These are phyloP conservation scores for Antarctomyces pellizariae DNA, from an alignment of 495 filamentous ascomycete species.

Conservation along the genomic window DNA sequence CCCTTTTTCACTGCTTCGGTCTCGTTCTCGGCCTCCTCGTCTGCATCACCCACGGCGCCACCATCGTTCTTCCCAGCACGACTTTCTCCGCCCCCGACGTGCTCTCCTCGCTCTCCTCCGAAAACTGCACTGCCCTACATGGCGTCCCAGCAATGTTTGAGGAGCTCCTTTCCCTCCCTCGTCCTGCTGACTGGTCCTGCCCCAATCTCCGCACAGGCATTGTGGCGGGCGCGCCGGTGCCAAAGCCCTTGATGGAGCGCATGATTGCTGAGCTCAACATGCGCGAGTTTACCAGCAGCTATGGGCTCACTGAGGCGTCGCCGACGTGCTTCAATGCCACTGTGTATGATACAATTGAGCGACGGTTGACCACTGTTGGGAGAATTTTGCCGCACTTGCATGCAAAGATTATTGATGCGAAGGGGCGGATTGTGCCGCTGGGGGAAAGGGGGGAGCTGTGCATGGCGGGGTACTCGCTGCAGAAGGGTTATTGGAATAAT, in stretches of 20 bases:
- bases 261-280: slow-evolving; percentile 36
- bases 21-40: slow-evolving; percentile 46
- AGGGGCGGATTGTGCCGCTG: slow-evolving; percentile 33
- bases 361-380: slow-evolving; percentile 36
- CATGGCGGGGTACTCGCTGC: slow-evolving; percentile 44
- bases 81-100: slow-evolving; percentile 36
- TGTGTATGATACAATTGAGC: slow-evolving; percentile 34
- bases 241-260: slow-evolving; percentile 36
- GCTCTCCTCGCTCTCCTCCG: slow-evolving; percentile 32
- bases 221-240: slow-evolving; percentile 43
- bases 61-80: slow-evolving; percentile 40
- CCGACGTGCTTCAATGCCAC: slow-evolving; percentile 52
- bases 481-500: slow-evolving; percentile 48
- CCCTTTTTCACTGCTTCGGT: slow-evolving; percentile 54
- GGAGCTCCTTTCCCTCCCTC: slow-evolving; percentile 29
- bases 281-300: slow-evolving; percentile 43
- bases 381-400: slow-evolving; percentile 41
- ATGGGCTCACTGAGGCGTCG: slow-evolving; percentile 45
- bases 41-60: slow-evolving; percentile 39
- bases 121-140: slow-evolving; percentile 44
- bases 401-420: slow-evolving; percentile 39
- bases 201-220: slow-evolving; percentile 37
- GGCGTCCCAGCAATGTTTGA: slow-evolving; percentile 58
- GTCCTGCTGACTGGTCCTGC: slow-evolving; percentile 22
- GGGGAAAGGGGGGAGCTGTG: slow-evolving; percentile 39